A percentile compares a stretch with the other conserved stretches of the same genome.
These are phyloP conservation scores for Brassica incana DNA, from an alignment of 345 rosid species.

Conservation along the genomic window DNA sequence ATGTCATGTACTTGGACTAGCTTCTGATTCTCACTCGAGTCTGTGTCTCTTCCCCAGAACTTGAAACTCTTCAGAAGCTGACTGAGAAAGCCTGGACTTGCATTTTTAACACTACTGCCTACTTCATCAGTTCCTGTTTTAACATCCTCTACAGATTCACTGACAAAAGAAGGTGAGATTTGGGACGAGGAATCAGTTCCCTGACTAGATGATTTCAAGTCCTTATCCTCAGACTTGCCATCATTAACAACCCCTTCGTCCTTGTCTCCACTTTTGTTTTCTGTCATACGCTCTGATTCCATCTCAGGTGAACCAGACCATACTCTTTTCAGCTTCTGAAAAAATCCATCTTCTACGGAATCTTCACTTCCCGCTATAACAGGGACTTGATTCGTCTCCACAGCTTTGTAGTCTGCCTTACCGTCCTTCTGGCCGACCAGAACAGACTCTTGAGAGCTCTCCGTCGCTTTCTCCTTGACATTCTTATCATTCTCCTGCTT, in stretches of 20 bases:
- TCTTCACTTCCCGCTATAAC: slow-evolving; percentile 30
- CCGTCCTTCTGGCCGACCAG: slow-evolving; percentile 13
- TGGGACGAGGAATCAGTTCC: slow-evolving; percentile 19
- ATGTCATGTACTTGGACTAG: slow-evolving; percentile 33
- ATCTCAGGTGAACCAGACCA: slow-evolving; percentile 50
- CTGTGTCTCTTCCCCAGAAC: slow-evolving; percentile 43
- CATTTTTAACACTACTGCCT: slow-evolving; percentile 25
- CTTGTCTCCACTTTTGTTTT: slow-evolving; percentile 22
- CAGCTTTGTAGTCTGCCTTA: slow-evolving; percentile 10
- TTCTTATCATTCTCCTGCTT: slow-evolving; percentile 12
- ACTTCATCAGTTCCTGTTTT: slow-evolving; percentile 36
- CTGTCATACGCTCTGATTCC: slow-evolving; percentile 26
- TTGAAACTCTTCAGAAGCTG: slow-evolving; percentile 46
- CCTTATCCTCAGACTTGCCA: slow-evolving; percentile 32
- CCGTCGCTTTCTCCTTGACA: slow-evolving; percentile 8
- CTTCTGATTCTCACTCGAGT: slow-evolving; percentile 34
- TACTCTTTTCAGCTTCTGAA: slow-evolving; percentile 47
- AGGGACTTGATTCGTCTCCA: slow-evolving; percentile 24
- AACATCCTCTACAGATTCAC: slow-evolving; percentile 31
- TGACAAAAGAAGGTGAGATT: slow-evolving; percentile 26
- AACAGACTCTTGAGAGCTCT: slow-evolving; percentile 21
- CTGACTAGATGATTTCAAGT: slow-evolving; percentile 23
- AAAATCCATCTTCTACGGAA: slow-evolving; percentile 44
- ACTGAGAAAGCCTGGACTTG: slow-evolving; percentile 43
- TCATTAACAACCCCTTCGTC: slow-evolving; percentile 21